Percentiles rank a stretch among this genome's conserved stretches.
phyloP scores from a whole-genome alignment of 2,329 filamentous ascomycete species.

The Venturia effusa region DNA sequence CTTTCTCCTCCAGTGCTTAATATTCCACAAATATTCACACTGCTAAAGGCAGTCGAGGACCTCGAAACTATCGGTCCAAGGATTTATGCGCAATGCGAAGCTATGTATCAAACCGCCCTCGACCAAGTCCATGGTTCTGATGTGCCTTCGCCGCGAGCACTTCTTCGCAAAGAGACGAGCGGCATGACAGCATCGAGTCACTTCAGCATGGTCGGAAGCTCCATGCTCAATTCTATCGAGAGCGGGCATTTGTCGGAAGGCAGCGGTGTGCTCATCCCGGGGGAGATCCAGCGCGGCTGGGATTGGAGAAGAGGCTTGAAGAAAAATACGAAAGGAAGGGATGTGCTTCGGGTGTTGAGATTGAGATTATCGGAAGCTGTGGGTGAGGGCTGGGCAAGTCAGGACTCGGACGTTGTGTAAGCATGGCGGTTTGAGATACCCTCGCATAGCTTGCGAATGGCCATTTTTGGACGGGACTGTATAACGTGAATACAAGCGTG shows the following conservation, averaged over 20 bases:
- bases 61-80: slow-evolving; percentile 63
- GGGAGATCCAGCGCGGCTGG: slow-evolving; percentile 49
- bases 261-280: slow-evolving; percentile 40
- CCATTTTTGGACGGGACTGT: not conserved
- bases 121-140: slow-evolving; percentile 48
- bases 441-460: not conserved
- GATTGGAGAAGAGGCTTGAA: slow-evolving; percentile 55
- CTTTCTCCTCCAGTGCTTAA: slow-evolving; percentile 45
- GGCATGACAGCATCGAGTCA: slow-evolving; percentile 40
- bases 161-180: slow-evolving; percentile 42
- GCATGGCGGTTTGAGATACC: not conserved
- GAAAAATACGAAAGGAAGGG: slow-evolving; percentile 49
- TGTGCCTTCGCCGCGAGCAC: slow-evolving; percentile 17
- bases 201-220: slow-evolving; percentile 63
- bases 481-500: not conserved
- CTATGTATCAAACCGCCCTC: slow-evolving; percentile 67
- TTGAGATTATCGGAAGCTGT: slow-evolving; percentile 65
- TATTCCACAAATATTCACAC: slow-evolving; percentile 59
- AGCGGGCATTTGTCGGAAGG: slow-evolving; percentile 31
- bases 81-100: slow-evolving; percentile 64
- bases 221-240: slow-evolving; percentile 54
- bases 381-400: slow-evolving; percentile 52
- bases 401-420: not conserved
- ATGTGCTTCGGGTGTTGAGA: slow-evolving; percentile 63
- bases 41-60: slow-evolving; percentile 72